Percentiles rank a stretch among this genome's conserved stretches.
Conservation (phyloP, 1,284 basidiomycete genomes). For the Tremellales sp. region DNA sequence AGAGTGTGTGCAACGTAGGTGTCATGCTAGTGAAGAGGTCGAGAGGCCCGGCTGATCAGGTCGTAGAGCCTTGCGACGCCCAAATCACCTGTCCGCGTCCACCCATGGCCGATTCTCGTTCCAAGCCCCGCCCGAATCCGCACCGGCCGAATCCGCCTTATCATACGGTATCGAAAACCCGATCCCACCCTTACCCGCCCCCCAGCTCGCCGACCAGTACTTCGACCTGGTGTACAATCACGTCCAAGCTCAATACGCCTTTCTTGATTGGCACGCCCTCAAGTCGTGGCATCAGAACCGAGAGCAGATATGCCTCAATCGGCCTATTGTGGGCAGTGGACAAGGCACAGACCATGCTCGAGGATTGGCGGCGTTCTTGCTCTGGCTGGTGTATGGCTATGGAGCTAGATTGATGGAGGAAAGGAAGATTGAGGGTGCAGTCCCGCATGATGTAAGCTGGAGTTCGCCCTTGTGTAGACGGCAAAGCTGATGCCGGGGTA, state of each 20-base stretch:
- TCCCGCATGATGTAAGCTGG: constrained; percentile 25
- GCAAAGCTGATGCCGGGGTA: neutral
- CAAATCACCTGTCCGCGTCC: constrained; percentile 11
- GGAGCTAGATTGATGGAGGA: constrained; percentile 27
- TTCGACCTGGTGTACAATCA: constrained; percentile 24
- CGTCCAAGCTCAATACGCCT: constrained; percentile 31
- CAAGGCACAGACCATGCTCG: constrained; percentile 21
- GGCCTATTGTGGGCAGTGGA: constrained; percentile 24
- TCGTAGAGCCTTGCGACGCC: constrained; percentile 20
- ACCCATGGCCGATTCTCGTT: constrained; percentile 24
- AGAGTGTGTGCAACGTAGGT: constrained; percentile 31
- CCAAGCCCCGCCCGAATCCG: constrained; percentile 23
- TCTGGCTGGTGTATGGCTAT: constrained; percentile 31
- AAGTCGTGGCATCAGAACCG: constrained; percentile 26
- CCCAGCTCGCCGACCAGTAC: constrained; percentile 20
- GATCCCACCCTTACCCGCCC: constrained; percentile 22
- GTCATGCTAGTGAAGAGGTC: neutral
- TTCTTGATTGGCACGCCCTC: constrained; percentile 27
- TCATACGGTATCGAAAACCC: constrained; percentile 26
- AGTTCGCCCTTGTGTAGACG: neutral
- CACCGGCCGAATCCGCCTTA: constrained; percentile 24
- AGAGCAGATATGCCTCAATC: constrained; percentile 23
- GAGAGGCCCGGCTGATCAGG: neutral
- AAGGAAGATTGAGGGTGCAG: constrained; percentile 22
- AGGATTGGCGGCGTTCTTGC: constrained; percentile 22